Percentiles rank a stretch among this genome's conserved stretches.
phyloP scores from a whole-genome alignment of 345 rosid genomes.

The Dimocarpus longan region DNA sequence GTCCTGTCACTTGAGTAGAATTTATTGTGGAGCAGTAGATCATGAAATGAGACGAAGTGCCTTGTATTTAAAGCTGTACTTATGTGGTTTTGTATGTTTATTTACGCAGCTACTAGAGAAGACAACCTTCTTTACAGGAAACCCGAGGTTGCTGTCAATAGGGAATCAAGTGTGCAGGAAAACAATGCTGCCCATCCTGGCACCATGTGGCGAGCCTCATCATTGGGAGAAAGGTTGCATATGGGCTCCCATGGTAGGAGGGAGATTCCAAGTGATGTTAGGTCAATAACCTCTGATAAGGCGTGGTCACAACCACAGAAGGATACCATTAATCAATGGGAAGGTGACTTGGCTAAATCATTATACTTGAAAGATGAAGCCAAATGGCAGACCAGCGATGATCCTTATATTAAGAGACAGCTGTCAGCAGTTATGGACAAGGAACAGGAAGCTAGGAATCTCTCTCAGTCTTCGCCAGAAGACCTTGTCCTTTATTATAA shows the following conservation, averaged over 20 bases:
- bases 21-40: not conserved
- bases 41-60: not conserved
- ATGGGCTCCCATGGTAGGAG: slow-evolving; percentile 46
- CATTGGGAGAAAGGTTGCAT: slow-evolving; percentile 50
- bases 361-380: slow-evolving; percentile 56
- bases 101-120: slow-evolving; percentile 58
- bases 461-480: slow-evolving; percentile 65
- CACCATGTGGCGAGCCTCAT: slow-evolving; percentile 57
- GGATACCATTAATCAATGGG: slow-evolving; percentile 48
- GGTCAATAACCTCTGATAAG: slow-evolving; percentile 47
- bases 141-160: slow-evolving; percentile 42
- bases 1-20: not conserved
- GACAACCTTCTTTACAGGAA: slow-evolving; percentile 45
- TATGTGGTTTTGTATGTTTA: slow-evolving; percentile 5
- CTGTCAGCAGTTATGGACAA: slow-evolving; percentile 60
- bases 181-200: slow-evolving; percentile 42
- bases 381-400: slow-evolving; percentile 57
- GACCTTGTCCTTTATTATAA: slow-evolving; percentile 71
- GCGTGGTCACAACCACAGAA: slow-evolving; percentile 55
- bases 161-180: slow-evolving; percentile 49
- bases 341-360: slow-evolving; percentile 42
- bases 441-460: slow-evolving; percentile 72
- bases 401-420: slow-evolving; percentile 60
- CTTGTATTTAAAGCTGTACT: not conserved
- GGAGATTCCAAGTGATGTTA: slow-evolving; percentile 49